Evolutionary conservation across 495 filamentous ascomycete genomes (phyloP), one percentile per base, ranked within the genome.

Genomic region (Aspergillus bertholletiae): DNA sequence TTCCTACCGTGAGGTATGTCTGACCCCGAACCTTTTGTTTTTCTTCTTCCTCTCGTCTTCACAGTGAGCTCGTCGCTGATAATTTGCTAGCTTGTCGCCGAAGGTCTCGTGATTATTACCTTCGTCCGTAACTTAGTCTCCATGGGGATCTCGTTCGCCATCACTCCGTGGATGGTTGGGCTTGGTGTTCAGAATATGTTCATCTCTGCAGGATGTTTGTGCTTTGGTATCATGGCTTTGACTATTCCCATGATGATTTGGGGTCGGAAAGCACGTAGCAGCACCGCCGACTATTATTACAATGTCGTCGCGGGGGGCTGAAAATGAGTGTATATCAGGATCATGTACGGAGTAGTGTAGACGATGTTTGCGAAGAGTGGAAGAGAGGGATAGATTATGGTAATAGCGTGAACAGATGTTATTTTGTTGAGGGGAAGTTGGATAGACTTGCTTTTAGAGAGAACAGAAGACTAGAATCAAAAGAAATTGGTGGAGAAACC

Each of bases 1-100:
- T 56, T 56, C 60, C 4, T 68, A 68, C 46, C 49, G 41, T 26
- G 65, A 68, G 23, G 65, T 65, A 60, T 27, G 55, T 32, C 30
- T 32, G 3, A 32, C 9, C 27, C 27, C 27, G 5, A 5, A 9
- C 9, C 27, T 28, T 9, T 28, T 32, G 8, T 11, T 12, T 32
- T 9, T 32, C 30, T 51, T 6, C 41, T 18, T 13, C 17, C 26
- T 34, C 13, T 24, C 32, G 20, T 41, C 17, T 0, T 18, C 18
- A 23, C 37, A 3, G 2, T 35, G 9, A 17, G 9, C 17, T 39
- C 7, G 21, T 4, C 17, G 24, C 18, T 39, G 27, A 44, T 26
- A 6, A 23, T 39, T 15, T 27, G n/a, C 21, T 17, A 54, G 51
- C 43, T 54, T 27, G 30, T 54, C 9, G 41, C 51, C 12, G 51